These are phyloP conservation scores for Vickermania ingenoplastis DNA, from an alignment of 208 protist species.

Conservation along the genomic window DNA sequence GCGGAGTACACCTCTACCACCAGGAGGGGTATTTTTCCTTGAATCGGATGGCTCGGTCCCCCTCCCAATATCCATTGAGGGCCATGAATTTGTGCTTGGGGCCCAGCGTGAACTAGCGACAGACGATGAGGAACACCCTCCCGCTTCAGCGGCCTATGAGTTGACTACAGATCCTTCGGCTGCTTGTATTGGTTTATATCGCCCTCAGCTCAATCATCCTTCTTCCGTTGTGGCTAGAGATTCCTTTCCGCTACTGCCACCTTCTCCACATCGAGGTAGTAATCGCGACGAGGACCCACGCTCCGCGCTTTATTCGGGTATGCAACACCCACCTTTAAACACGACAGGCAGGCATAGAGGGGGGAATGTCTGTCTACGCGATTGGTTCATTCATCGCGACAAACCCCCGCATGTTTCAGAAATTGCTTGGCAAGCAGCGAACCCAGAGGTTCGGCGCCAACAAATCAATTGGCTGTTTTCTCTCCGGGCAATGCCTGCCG, in stretches of 20 bases:
- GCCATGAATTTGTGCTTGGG: not conserved
- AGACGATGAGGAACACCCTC: constrained; percentile 1
- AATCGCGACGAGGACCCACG: not conserved
- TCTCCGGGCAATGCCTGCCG: too few species aligned
- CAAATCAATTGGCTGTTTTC: too few species aligned
- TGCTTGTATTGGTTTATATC: constrained; percentile 1
- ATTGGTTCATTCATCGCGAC: too few species aligned
- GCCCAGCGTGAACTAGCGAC: not conserved
- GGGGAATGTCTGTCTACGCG: too few species aligned
- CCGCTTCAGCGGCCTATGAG: not conserved
- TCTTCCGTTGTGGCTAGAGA: constrained; percentile 1
- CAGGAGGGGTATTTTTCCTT: not conserved
- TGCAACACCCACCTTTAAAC: too few species aligned
- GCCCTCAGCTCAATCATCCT: not conserved
- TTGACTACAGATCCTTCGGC: constrained; percentile 1
- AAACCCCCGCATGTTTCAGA: too few species aligned
- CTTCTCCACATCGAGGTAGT: not conserved
- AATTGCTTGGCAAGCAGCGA: too few species aligned
- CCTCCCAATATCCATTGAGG: not conserved
- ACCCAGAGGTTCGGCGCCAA: too few species aligned
- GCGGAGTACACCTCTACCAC: not conserved
- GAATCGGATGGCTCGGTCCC: not conserved
- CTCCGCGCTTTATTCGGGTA: not conserved
- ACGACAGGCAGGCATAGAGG: too few species aligned
- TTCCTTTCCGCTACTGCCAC: not conserved